phyloP scores from a whole-genome alignment of 352 stramenopile species.

The Thraustotheca clavata region DNA sequence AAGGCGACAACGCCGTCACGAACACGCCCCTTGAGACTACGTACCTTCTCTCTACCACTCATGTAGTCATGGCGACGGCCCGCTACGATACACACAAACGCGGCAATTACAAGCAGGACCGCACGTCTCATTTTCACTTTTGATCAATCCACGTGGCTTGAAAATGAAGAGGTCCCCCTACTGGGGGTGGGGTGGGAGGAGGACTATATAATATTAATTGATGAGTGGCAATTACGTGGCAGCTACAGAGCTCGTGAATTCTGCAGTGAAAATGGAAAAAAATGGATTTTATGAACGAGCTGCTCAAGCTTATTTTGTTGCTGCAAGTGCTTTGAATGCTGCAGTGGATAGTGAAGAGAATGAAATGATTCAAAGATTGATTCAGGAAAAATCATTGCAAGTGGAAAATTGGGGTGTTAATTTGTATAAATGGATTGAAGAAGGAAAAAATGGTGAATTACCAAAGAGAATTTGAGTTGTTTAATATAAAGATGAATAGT shows the following conservation, averaged over 20 bases:
- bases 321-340: background rate
- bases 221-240: constrained; percentile 4
- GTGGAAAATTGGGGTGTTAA: background rate
- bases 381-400: background rate
- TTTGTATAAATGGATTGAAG: background rate
- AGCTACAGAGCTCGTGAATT: background rate
- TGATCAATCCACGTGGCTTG: too few relatives aligned
- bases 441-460: background rate
- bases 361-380: constrained; percentile 4
- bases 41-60: constrained; percentile 54
- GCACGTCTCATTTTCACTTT: background rate
- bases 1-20: constrained; percentile 56
- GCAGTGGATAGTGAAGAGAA: background rate
- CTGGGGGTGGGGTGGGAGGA: too few relatives aligned
- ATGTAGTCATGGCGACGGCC: background rate
- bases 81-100: background rate
- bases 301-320: background rate
- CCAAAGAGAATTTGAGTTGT: too few relatives aligned
- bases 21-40: constrained; percentile 36
- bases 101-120: background rate
- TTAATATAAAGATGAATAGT: too few relatives aligned
- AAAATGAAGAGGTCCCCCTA: too few relatives aligned
- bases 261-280: background rate
- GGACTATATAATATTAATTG: background rate
- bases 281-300: constrained; percentile 1